These are phyloP conservation scores for Corymbia maculata DNA, from an alignment of 345 rosid species.

Conservation along the genomic window DNA sequence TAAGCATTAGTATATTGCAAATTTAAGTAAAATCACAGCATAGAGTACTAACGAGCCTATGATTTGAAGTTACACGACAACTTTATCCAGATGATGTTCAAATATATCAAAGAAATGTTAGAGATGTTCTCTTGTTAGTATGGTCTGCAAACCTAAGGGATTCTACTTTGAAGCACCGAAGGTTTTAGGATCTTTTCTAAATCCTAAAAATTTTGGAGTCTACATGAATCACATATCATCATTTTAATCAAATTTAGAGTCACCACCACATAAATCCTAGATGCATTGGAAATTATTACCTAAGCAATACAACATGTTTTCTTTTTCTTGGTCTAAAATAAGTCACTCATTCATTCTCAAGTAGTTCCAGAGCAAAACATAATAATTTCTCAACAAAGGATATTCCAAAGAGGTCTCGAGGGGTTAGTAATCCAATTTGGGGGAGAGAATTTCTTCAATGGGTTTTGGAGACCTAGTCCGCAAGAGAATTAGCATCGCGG, in stretches of 20 bases:
- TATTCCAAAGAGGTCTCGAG: neutral
- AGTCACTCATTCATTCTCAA: neutral
- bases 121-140: neutral
- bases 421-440: neutral
- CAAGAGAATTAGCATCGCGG: neutral
- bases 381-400: neutral
- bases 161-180: neutral
- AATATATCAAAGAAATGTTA: neutral
- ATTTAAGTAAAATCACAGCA: neutral
- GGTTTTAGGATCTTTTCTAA: too few relatives aligned
- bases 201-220: fast-evolving
- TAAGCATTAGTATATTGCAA: neutral
- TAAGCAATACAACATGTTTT: neutral
- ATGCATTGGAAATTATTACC: neutral
- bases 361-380: neutral
- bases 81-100: neutral
- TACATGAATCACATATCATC: neutral
- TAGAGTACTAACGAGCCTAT: fast-evolving
- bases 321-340: neutral
- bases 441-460: neutral
- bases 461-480: neutral
- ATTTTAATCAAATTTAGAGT: neutral
- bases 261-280: neutral
- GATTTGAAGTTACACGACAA: neutral
- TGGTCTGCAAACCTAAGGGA: neutral